Conservation (phyloP, 352 stramenopile genomes). For the Thalassiosira hispida region DNA sequence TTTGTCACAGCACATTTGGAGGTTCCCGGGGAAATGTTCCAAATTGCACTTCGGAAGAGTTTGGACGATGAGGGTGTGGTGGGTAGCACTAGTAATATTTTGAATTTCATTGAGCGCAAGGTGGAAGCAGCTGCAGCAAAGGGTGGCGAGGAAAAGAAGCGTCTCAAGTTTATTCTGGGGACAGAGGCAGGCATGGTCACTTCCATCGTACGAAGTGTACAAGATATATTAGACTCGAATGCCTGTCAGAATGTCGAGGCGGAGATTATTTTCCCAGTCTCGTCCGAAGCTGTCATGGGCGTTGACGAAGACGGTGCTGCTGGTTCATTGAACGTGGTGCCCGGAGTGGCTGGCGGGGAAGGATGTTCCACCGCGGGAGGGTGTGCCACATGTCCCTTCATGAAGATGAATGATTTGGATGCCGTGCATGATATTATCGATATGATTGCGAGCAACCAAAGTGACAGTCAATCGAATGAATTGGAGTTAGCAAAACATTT, state of each 20-base stretch:
- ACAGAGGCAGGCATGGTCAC: constrained; percentile 98
- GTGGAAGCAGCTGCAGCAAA: constrained; percentile 85
- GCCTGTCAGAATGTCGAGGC: constrained; percentile 79
- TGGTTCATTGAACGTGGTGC: constrained; percentile 85
- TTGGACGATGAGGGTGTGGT: constrained; percentile 92
- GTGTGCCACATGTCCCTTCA: constrained; percentile 97
- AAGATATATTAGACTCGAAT: constrained; percentile 81
- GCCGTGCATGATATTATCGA: constrained; percentile 91
- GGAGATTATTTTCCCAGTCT: constrained; percentile 97
- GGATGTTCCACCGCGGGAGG: constrained; percentile 95
- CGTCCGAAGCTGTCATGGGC: constrained; percentile 90
- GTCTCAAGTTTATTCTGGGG: constrained; percentile 93
- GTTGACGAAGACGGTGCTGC: constrained; percentile 68
- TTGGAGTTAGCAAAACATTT: constrained; percentile 57
- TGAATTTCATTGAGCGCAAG: constrained; percentile 97
- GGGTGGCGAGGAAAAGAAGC: constrained; percentile 67
- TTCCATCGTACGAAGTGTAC: constrained; percentile 94
- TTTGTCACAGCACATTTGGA: constrained; percentile 97
- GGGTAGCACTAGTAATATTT: constrained; percentile 96
- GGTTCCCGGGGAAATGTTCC: constrained; percentile 98
- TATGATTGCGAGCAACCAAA: constrained; percentile 64
- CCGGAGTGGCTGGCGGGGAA: constrained; percentile 91
- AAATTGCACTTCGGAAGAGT: constrained; percentile 93
- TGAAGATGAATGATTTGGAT: constrained; percentile 99
- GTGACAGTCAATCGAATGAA: constrained; percentile 59